Evolutionary conservation across 2,329 filamentous ascomycete species (phyloP), one percentile per base, ranked within the genome.

Genomic region (Pleomassaria siparia): DNA sequence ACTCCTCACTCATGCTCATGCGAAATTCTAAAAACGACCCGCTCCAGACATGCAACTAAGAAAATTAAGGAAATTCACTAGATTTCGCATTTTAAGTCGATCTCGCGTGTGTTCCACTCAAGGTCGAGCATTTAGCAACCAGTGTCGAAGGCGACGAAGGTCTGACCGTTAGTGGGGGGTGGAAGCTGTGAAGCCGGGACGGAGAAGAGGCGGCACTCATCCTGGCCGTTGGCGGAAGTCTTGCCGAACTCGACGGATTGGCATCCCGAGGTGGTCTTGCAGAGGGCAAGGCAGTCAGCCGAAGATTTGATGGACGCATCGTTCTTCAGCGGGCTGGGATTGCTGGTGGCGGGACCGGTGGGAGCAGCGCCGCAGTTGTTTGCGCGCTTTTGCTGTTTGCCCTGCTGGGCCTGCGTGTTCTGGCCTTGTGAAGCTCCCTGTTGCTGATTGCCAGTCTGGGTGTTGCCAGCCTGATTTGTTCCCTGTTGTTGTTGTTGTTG

Each of bases 171-270:
- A 11, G 47, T 44, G 2, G 53, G 50, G 10, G 46, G 43, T 2
- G 53, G 53, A 24, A 54, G 41, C 20, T 35, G 29, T 16, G 51
- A 33, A 18, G 51, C 48, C 5, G 45, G n/a, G 21, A 54, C 48
- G n/a, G 28, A 15, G 47, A 44, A 53, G 29, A 53, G 44, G 28
- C 44, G 47, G 50, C 50, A 53, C 32, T 50, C 47, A 12, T 43
- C 15, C 24, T 30, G n/a, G 18, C 35, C 35, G 18, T 37, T 37
- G 18, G 35, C 20, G n/a, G 35, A 4, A 11, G 35, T 3, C 35
- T 37, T 37, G 44, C 53, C 53, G 40, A 47, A 55, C n/a, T 47
- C 46, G 43, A 53, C 48, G 22, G 40, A 47, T 45, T 54, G 45
- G 48, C 51, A 54, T 40, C 15, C 43, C 15, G 43, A 11, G 28